Conservation (phyloP, 1,284 basidiomycete species). For the Austroboletus sp. region DNA sequence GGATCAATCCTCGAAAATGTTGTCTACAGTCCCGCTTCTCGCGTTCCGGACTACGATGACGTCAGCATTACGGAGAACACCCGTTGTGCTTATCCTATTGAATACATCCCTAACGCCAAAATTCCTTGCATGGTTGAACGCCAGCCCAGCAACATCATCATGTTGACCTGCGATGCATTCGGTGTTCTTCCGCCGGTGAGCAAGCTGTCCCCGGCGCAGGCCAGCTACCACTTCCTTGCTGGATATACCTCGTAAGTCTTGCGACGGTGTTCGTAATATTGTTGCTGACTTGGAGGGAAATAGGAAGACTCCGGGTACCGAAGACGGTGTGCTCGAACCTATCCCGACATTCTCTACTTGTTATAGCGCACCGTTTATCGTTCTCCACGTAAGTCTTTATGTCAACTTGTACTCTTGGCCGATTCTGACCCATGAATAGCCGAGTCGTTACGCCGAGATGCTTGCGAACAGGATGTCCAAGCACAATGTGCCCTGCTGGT, state of each 20-base stretch:
- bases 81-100: slow-evolving; percentile 95
- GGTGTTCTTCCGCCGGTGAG: slow-evolving; percentile 96
- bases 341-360: slow-evolving; percentile 99
- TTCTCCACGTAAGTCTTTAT: slow-evolving; percentile 67
- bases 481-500: slow-evolving; percentile 91
- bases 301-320: slow-evolving; percentile 91
- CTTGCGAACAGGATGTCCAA: slow-evolving; percentile 90
- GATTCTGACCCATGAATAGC: slow-evolving; percentile 40
- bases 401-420: background rate
- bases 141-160: slow-evolving; percentile 93
- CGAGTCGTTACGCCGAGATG: slow-evolving; percentile 93
- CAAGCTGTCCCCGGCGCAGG: slow-evolving; percentile 88
- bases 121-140: slow-evolving; percentile 82
- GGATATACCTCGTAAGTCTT: slow-evolving; percentile 83
- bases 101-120: slow-evolving; percentile 91
- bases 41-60: slow-evolving; percentile 93
- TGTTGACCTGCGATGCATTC: slow-evolving; percentile 97
- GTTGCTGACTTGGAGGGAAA: slow-evolving; percentile 6
- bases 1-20: slow-evolving; percentile 99
- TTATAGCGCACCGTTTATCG: slow-evolving; percentile 98
- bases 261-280: background rate
- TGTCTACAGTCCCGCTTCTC: slow-evolving; percentile 87
- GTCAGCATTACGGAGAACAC: slow-evolving; percentile 98
- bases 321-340: slow-evolving; percentile 96
- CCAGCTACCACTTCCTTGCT: slow-evolving; percentile 94